A percentile compares a stretch with the other conserved stretches of the same genome.
Evolutionary conservation across 371 early-diverging fungal genomes (phyloP).

Genomic region (Haplosporangium sp.): DNA sequence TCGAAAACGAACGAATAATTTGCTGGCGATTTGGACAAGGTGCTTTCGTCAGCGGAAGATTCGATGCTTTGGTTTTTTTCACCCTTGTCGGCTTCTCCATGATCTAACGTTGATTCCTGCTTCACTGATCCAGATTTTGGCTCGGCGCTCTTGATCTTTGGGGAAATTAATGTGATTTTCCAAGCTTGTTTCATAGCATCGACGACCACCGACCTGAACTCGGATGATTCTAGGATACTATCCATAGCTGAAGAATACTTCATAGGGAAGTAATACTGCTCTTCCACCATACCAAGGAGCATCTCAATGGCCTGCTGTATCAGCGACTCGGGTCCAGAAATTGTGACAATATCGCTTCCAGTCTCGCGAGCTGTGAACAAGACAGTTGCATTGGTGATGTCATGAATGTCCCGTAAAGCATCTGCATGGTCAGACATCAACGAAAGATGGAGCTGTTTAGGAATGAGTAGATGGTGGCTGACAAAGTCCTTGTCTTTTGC

Average conservation of each 20-base stretch:
- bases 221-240: slow-evolving; percentile 17
- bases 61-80: neutral
- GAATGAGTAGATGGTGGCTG: slow-evolving; percentile 55
- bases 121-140: neutral
- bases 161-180: slow-evolving; percentile 36
- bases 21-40: neutral
- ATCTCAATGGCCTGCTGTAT: slow-evolving; percentile 46
- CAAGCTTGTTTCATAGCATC: slow-evolving; percentile 36
- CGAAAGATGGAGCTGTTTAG: slow-evolving; percentile 61
- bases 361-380: slow-evolving; percentile 65
- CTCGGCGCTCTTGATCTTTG: slow-evolving; percentile 5
- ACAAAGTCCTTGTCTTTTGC: slow-evolving; percentile 68
- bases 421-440: slow-evolving; percentile 60
- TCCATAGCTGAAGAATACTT: slow-evolving; percentile 22
- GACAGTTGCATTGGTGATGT: slow-evolving; percentile 65
- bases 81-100: neutral
- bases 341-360: slow-evolving; percentile 38
- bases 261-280: slow-evolving; percentile 29
- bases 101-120: neutral
- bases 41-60: neutral
- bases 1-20: slow-evolving; percentile 49
- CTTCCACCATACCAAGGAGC: slow-evolving; percentile 42
- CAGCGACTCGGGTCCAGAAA: slow-evolving; percentile 43
- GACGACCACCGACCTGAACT: slow-evolving; percentile 37
- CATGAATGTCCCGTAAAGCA: slow-evolving; percentile 58